Evolutionary conservation across 2,329 filamentous ascomycete genomes (phyloP), one percentile per base, ranked within the genome.

Genomic region (Penicillium sp.): DNA sequence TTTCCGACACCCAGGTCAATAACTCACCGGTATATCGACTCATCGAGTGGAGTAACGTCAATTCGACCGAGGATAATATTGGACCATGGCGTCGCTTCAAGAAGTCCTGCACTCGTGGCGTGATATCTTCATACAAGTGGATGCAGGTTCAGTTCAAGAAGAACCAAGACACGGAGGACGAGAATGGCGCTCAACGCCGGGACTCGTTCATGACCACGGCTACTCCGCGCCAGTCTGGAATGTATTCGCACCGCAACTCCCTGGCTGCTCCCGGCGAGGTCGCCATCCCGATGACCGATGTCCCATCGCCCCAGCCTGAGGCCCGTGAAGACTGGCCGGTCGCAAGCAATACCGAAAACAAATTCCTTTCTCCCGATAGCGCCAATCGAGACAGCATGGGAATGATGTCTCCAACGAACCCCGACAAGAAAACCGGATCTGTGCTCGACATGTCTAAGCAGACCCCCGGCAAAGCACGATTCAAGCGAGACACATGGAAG

Each of bases 401-500:
- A n/a, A n/a, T 64, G 10, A 46, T 52, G 37, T 51, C 62, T 10
- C 63, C 65, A n/a, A 62, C 70, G 17, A 27, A 42, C 10, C 54
- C 63, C 5, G 56, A 63, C 8, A 74, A 75, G 56, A 83, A 80
- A 60, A 79, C 81, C 62, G 87, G 87, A 46, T 88, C 78, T 64
- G 69, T 99, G 32, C 82, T 97, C 59, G 90, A 97, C 67, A 84
- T 84, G 24, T 80, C 84, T 40, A 80, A 84, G 54, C 79, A 84
- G 12, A 76, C 82, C 0, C 79, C 84, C 4, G 89, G 88, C 47
- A 88, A 83, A 43, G 90, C 92, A 27, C 84, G 89, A 20, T 99
- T 99, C 75, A 93, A 96, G 72, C 89, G 88, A 63, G 92, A 97
- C 66, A 86, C 85, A 36, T 99, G 94, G 94, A 99, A 99, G 75